These are phyloP conservation scores for Physaria fendleri DNA, from an alignment of 345 rosid species.

Conservation along the genomic window DNA sequence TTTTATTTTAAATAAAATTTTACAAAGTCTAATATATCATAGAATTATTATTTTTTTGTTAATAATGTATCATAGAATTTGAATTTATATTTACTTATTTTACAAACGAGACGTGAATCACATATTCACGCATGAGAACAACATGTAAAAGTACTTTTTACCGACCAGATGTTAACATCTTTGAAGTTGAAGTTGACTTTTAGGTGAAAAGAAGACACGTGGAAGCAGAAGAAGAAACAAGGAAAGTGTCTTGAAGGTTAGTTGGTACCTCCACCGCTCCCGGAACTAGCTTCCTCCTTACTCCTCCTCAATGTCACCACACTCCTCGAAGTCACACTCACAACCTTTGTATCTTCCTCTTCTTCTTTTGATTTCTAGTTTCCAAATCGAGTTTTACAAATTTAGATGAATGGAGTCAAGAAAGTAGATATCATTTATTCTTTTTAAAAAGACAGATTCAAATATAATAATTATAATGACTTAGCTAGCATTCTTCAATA, in stretches of 20 bases:
- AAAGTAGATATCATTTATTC: not conserved
- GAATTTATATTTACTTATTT: not conserved
- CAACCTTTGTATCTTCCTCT: constrained; percentile 1
- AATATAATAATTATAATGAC: not conserved
- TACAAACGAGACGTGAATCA: not conserved
- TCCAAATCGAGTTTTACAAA: not conserved
- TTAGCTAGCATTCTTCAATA: not conserved
- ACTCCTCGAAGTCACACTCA: constrained; percentile 13
- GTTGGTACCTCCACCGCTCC: constrained; percentile 19
- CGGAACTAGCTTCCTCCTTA: constrained; percentile 14
- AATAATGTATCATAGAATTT: not conserved
- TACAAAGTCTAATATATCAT: too few relatives aligned
- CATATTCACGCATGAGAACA: not conserved
- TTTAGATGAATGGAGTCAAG: not conserved
- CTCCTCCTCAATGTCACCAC: not conserved
- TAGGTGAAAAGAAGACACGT: not conserved
- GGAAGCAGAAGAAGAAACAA: not conserved
- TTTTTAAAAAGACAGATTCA: not conserved
- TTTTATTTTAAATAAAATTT: not conserved
- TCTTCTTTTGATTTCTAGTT: constrained; percentile 10
- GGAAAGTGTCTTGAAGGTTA: not conserved
- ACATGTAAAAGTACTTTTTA: not conserved
- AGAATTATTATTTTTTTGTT: too few relatives aligned
- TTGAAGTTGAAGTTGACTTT: not conserved
- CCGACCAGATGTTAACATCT: not conserved